These are phyloP conservation scores for Sequoiadendron giganteum DNA, from an alignment of 75 land plant species.

Conservation along the genomic window DNA sequence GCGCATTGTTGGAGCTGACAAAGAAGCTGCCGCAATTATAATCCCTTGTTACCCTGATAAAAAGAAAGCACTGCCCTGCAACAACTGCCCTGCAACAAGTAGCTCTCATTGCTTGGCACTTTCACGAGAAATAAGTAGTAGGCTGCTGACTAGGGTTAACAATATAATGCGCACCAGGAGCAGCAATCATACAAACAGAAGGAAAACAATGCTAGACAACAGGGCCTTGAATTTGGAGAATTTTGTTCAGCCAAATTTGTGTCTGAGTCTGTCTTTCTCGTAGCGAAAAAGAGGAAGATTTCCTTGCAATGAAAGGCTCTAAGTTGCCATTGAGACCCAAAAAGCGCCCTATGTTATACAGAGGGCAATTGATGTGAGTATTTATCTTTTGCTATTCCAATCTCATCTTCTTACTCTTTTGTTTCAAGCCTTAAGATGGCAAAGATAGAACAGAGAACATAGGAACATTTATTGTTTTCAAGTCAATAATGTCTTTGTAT, in stretches of 20 bases:
- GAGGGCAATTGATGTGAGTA: slow-evolving; percentile 70
- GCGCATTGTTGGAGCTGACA: slow-evolving; percentile 2
- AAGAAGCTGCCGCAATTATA: neutral
- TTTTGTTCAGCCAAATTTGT: slow-evolving; percentile 57
- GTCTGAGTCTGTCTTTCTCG: slow-evolving; percentile 62
- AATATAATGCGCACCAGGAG: neutral
- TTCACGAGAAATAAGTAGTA: neutral
- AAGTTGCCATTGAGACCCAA: slow-evolving; percentile 86
- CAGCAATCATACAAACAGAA: neutral
- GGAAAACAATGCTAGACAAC: neutral
- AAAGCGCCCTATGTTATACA: slow-evolving; percentile 73
- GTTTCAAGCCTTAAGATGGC: neutral
- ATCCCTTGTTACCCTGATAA: neutral
- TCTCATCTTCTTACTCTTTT: no score
- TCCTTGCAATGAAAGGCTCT: slow-evolving; percentile 76
- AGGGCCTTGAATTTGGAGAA: neutral
- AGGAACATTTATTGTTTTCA: no score
- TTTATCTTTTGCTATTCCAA: neutral
- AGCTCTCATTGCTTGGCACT: no score
- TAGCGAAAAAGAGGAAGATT: slow-evolving; percentile 91
- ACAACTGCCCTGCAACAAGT: neutral
- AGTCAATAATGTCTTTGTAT: neutral
- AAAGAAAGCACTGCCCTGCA: neutral
- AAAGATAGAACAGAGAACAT: neutral
- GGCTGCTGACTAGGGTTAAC: neutral